Base-by-base conservation (phyloP, 2,329 filamentous ascomycete species). In the Rugonectria rugulosa region DNA sequence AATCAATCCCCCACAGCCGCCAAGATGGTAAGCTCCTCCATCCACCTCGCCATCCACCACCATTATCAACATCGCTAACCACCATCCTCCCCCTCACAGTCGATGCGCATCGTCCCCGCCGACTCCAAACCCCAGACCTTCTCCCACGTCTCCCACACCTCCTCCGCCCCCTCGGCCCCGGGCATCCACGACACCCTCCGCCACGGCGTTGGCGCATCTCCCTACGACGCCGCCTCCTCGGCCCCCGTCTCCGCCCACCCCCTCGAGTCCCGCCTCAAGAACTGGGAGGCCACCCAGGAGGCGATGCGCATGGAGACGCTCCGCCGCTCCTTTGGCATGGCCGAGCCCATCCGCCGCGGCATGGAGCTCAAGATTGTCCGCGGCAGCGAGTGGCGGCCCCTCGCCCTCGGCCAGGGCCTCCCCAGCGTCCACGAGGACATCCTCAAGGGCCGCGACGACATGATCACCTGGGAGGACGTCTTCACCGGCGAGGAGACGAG, bases 151-250 rank as follows among this genome's bases (percentile, higher is more conserved):
- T 68, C 81, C 54, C 75, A 82, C 71, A 83, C 82, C 63, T 82
- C 84, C 67, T 86, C 85, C 52, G 95, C 95, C 4, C 95, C 95
- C 66, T 97, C 94, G 1, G 94, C 92, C 14, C 93, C 93, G 0
- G 94, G 94, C 66, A 82, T 98, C 62, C 93, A 96, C 82, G 95
- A 98, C 80, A 93, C 90, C 15, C 89, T 99, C 67, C 93, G 95
- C 70, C 81, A 88, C 61, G 92, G 93, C 76, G 83, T 96, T 63
- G 86, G 87, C 66, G 87, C 86, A n/a, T 79, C 84, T 44, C 74
- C 85, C 63, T 72, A 75, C 64, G 75, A 81, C 55, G 72, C 77
- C 49, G 73, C 77, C 47, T 69, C 77, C 53, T 70, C 75, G 57
- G 65, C 72, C 42, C 80, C 88, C n/a, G 78, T 84, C 61, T 77